phyloP scores from a whole-genome alignment of 805 yeast genomes.

The Pichia gijzeniarum region DNA sequence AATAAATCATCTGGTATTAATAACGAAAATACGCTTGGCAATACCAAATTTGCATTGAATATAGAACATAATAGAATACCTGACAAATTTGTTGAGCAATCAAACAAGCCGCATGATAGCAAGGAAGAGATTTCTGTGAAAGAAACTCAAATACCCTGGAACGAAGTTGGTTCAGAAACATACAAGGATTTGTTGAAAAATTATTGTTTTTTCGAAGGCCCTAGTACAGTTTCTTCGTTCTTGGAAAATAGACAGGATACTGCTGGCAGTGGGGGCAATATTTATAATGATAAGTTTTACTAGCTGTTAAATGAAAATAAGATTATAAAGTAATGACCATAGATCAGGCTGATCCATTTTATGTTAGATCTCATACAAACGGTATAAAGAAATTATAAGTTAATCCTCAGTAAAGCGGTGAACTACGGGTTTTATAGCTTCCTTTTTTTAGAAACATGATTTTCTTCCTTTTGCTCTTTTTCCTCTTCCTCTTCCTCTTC shows the following conservation, averaged over 20 bases:
- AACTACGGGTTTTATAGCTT: constrained; percentile 10
- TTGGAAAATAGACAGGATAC: constrained; percentile 19
- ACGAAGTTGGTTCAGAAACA: constrained; percentile 40
- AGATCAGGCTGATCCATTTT: too few relatives aligned
- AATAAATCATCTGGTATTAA: too few relatives aligned
- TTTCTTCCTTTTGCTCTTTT: too few relatives aligned
- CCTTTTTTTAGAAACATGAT: constrained; percentile 24
- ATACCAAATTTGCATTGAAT: too few relatives aligned
- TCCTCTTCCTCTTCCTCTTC: constrained; percentile 14
- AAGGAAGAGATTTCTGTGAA: neutral
- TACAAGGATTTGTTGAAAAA: constrained; percentile 52
- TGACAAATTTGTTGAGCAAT: too few relatives aligned
- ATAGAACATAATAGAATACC: too few relatives aligned
- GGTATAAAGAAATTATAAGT: neutral
- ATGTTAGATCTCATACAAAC: too few relatives aligned
- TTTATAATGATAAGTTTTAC: constrained; percentile 22
- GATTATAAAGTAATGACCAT: neutral
- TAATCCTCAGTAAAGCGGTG: neutral
- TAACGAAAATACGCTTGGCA: too few relatives aligned
- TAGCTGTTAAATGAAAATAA: constrained; percentile 6
- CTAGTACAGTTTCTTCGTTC: constrained; percentile 29
- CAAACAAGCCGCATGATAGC: neutral
- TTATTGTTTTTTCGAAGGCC: constrained; percentile 52
- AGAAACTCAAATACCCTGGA: neutral
- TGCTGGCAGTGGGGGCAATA: constrained; percentile 1